Percentiles rank a stretch among this genome's conserved stretches.
Conservation (phyloP, 2,329 filamentous ascomycete species). For the Aspergillus thermomutatus region DNA sequence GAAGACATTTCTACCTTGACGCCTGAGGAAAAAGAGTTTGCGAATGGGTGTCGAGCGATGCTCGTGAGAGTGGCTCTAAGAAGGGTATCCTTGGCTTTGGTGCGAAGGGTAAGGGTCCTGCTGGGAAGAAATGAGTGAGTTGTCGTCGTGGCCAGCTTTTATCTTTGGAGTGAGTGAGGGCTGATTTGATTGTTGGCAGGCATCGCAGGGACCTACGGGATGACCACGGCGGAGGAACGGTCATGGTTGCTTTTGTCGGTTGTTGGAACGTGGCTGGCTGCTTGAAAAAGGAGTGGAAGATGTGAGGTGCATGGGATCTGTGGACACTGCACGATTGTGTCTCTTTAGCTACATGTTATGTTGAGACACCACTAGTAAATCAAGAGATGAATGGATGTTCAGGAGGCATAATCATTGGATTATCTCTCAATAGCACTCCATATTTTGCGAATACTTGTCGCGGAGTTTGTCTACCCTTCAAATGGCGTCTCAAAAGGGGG, state of each 20-base stretch:
- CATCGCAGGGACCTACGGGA: neutral
- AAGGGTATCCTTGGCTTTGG: neutral
- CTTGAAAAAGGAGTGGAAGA: neutral
- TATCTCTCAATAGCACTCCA: neutral
- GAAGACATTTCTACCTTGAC: neutral
- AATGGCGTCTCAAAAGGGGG: conserved; percentile 68
- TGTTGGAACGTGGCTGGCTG: neutral
- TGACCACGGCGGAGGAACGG: neutral
- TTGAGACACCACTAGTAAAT: neutral
- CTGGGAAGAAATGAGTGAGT: neutral
- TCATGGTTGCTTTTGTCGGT: no score
- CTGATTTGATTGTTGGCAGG: neutral
- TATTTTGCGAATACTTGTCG: no score
- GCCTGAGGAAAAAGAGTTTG: neutral
- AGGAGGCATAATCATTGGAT: neutral
- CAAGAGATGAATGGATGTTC: neutral
- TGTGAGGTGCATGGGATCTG: neutral
- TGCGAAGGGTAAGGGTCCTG: neutral
- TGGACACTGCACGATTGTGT: neutral
- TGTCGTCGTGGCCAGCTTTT: no score
- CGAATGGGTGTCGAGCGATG: no score
- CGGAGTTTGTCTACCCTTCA: conserved; percentile 22
- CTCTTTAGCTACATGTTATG: neutral
- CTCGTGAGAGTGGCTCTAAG: neutral
- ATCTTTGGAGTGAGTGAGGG: neutral